Percentiles rank a stretch among this genome's conserved stretches.
These are phyloP conservation scores for Coprinopsis cinerea DNA, from an alignment of 768 basidiomycete genomes.

Conservation along the genomic window DNA sequence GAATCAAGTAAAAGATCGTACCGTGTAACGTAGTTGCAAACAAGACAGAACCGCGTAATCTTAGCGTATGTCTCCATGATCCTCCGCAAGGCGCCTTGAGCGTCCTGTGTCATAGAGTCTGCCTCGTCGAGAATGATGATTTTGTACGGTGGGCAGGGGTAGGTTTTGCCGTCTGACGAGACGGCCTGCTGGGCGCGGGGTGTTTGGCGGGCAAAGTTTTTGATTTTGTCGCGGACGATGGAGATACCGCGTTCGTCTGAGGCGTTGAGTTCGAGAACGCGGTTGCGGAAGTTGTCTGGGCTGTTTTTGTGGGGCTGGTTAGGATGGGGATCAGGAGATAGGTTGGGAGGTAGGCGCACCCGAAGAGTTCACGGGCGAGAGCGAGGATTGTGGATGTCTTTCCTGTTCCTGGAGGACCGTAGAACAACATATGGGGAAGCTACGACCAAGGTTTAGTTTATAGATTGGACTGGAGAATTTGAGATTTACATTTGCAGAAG, in stretches of 20 bases:
- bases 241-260: conserved; percentile 97
- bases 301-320: conserved; percentile 39
- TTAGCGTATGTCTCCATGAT: conserved; percentile 99
- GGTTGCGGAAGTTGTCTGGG: conserved; percentile 87
- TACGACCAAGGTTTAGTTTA: conserved; percentile 25
- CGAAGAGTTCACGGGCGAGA: conserved; percentile 88
- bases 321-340: background rate
- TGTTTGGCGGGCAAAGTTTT: conserved; percentile 92
- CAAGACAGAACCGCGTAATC: conserved; percentile 95
- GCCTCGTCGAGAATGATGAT: conserved; percentile 99
- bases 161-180: conserved; percentile 74
- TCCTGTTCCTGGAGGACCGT: conserved; percentile 97
- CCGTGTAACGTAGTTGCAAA: conserved; percentile 99
- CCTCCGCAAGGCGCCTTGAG: conserved; percentile 92
- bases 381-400: conserved; percentile 99
- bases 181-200: conserved; percentile 72
- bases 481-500: conserved; percentile 76
- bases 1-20: too few species aligned
- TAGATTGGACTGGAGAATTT: background rate
- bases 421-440: conserved; percentile 99
- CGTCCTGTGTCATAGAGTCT: conserved; percentile 99
- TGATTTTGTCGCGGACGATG: conserved; percentile 98
- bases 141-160: conserved; percentile 97
- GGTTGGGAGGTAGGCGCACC: conserved; percentile 41
- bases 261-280: conserved; percentile 96